A percentile compares a stretch with the other conserved stretches of the same genome.
These are phyloP conservation scores for Eustoma russellianum DNA, from an alignment of 257 asterid species.

Conservation along the genomic window DNA sequence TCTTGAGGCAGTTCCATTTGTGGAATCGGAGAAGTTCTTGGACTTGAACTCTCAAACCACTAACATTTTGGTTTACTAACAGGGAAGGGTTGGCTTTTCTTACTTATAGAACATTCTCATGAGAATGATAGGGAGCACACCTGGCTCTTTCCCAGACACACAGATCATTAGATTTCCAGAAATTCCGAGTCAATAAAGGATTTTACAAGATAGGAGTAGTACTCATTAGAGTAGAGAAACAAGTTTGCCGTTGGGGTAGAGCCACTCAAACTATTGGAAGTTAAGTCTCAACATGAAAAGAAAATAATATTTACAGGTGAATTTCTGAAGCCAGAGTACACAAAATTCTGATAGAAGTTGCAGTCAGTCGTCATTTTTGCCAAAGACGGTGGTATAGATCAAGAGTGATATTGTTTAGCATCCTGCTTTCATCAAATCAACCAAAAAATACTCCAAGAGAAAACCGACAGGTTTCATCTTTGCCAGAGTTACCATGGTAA, in stretches of 20 bases:
- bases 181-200: slow-evolving; percentile 33
- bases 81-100: slow-evolving; percentile 12
- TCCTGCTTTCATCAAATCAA: slow-evolving; percentile 37
- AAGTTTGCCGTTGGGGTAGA: slow-evolving; percentile 74
- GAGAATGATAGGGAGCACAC: slow-evolving; percentile 62
- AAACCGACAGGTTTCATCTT: background rate
- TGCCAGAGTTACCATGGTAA: too few species aligned
- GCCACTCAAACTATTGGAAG: slow-evolving; percentile 85
- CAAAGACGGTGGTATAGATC: slow-evolving; percentile 52
- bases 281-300: slow-evolving; percentile 49
- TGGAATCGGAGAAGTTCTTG: too few species aligned
- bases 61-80: too few species aligned
- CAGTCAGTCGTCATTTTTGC: slow-evolving; percentile 65
- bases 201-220: slow-evolving; percentile 76
- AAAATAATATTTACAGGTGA: slow-evolving; percentile 9
- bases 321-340: slow-evolving; percentile 1
- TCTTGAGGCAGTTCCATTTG: too few species aligned
- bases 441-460: background rate
- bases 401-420: slow-evolving; percentile 73
- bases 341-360: background rate
- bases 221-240: too few species aligned
- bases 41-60: too few species aligned
- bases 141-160: slow-evolving; percentile 72
- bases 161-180: slow-evolving; percentile 85
- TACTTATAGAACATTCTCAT: slow-evolving; percentile 49